Conservation (phyloP, 2,329 filamentous ascomycete genomes). For the Ciborinia camelliae region DNA sequence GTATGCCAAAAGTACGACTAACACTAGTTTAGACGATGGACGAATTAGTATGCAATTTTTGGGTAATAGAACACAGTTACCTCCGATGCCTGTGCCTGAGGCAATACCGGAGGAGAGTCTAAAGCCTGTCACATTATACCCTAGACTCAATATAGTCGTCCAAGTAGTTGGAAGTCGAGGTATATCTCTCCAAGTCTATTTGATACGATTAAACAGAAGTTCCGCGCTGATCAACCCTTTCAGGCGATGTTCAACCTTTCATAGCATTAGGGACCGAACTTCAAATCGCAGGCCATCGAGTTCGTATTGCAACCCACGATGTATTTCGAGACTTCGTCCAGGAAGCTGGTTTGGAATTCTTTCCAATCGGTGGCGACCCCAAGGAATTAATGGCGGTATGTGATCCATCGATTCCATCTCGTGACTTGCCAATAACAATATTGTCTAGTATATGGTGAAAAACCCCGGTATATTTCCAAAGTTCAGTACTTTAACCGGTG, state of each 20-base stretch:
- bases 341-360: conserved; percentile 70
- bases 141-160: conserved; percentile 67
- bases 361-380: conserved; percentile 73
- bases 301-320: conserved; percentile 74
- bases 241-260: conserved; percentile 69
- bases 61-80: conserved; percentile 17
- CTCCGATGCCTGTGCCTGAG: conserved; percentile 18
- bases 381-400: conserved; percentile 30
- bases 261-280: conserved; percentile 69
- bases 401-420: no score
- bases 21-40: conserved; percentile 22
- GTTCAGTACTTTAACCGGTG: conserved; percentile 67
- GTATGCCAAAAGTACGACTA: no score
- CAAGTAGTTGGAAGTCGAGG: conserved; percentile 79
- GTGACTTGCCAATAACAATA: not conserved
- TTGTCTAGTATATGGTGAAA: conserved; percentile 55
- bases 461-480: conserved; percentile 79
- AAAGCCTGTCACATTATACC: conserved; percentile 1
- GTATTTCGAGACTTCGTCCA: conserved; percentile 72
- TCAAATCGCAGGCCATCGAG: conserved; percentile 63
- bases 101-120: not conserved
- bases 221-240: not conserved
- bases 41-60: conserved; percentile 28
- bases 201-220: not conserved
- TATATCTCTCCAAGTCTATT: not conserved